Conservation (phyloP, 306 rosid genomes). For the Quercus dentata region DNA sequence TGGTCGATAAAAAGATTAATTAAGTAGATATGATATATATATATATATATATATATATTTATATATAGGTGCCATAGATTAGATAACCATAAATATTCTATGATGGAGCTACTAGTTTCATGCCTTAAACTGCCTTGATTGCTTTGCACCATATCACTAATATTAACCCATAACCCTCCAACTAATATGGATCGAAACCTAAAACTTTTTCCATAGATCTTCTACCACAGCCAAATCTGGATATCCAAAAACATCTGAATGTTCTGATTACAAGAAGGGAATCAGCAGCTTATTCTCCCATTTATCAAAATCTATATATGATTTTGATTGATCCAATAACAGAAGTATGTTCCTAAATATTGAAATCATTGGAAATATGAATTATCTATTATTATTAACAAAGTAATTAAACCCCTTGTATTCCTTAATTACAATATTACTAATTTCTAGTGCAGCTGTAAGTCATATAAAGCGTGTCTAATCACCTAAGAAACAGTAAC, state of each 20-base stretch:
- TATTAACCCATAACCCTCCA: not conserved
- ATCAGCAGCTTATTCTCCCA: not conserved
- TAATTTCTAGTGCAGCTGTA: too few relatives aligned
- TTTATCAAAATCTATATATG: too few relatives aligned
- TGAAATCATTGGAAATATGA: too few relatives aligned
- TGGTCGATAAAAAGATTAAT: too few relatives aligned
- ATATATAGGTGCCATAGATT: too few relatives aligned
- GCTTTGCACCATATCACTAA: not conserved
- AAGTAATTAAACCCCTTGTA: too few relatives aligned
- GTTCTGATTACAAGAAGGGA: not conserved
- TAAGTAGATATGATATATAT: too few relatives aligned
- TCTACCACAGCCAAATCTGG: not conserved
- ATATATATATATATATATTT: too few relatives aligned
- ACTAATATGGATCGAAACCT: not conserved
- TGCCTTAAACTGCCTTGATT: not conserved
- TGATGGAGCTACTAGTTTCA: not conserved
- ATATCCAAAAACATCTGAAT: not conserved
- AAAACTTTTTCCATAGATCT: not conserved
- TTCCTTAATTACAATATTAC: too few relatives aligned
- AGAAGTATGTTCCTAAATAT: too few relatives aligned
- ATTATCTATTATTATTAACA: too few relatives aligned
- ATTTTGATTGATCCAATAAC: too few relatives aligned
- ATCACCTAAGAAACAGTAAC: conserved; percentile 8
- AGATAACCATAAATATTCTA: not conserved
- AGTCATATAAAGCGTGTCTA: not conserved